Evolutionary conservation across 2,329 filamentous ascomycete species (phyloP).

Genomic region (Ophiostoma triangulosporum): DNA sequence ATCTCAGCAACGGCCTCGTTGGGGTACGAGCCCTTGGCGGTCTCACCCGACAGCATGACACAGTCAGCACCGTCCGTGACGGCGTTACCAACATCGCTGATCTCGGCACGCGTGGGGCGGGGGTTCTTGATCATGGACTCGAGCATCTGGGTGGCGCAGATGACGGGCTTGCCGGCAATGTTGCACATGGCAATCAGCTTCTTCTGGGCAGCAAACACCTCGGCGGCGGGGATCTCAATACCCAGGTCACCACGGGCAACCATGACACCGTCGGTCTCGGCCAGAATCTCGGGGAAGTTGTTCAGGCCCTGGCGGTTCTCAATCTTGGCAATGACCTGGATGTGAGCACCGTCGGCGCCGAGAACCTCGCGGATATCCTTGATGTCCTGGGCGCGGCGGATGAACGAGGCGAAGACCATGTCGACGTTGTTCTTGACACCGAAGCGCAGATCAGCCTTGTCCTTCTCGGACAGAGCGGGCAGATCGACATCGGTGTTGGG

Average conservation of each 20-base stretch:
- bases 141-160: slow-evolving; percentile 98
- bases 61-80: slow-evolving; percentile 97
- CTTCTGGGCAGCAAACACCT: slow-evolving; percentile 99
- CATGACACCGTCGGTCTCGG: slow-evolving; percentile 98
- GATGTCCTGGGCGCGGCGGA: slow-evolving; percentile 89
- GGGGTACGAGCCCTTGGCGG: slow-evolving; percentile 93
- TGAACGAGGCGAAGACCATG: slow-evolving; percentile 98
- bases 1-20: slow-evolving; percentile 89
- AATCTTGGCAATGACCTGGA: slow-evolving; percentile 99
- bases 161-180: slow-evolving; percentile 94
- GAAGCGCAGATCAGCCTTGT: slow-evolving; percentile 84
- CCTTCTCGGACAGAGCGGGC: slow-evolving; percentile 93
- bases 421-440: slow-evolving; percentile 98
- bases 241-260: slow-evolving; percentile 96
- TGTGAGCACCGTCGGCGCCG: slow-evolving; percentile 82
- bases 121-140: slow-evolving; percentile 99
- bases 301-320: slow-evolving; percentile 99
- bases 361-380: slow-evolving; percentile 81
- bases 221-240: slow-evolving; percentile 95
- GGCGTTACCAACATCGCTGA: slow-evolving; percentile 96
- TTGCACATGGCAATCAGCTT: slow-evolving; percentile 99
- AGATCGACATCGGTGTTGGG: slow-evolving; percentile 98
- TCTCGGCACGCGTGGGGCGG: slow-evolving; percentile 92
- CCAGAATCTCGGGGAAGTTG: slow-evolving; percentile 96
- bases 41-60: slow-evolving; percentile 99